Evolutionary conservation across 352 stramenopile genomes (phyloP).

Genomic region (Globisporangium paroecandrum): DNA sequence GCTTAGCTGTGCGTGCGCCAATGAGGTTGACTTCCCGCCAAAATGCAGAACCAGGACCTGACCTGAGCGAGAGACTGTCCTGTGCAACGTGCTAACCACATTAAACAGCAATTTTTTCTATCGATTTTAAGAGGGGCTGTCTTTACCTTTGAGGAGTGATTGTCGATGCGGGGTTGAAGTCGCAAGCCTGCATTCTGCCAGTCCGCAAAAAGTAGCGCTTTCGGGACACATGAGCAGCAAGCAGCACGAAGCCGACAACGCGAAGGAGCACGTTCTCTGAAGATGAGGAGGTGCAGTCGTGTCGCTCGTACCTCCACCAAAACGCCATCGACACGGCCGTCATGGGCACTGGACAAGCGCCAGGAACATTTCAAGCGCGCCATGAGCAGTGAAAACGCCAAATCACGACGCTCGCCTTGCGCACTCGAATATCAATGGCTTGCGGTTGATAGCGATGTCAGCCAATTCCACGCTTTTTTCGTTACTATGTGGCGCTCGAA

Average conservation of each 20-base stretch:
- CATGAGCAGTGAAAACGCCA: not conserved
- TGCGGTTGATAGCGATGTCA: not conserved
- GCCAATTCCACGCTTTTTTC: not conserved
- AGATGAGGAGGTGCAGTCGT: not conserved
- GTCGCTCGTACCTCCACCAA: not conserved
- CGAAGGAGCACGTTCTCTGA: not conserved
- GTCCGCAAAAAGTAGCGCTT: not conserved
- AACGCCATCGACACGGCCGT: not conserved
- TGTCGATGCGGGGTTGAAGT: not conserved
- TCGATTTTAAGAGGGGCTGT: not conserved
- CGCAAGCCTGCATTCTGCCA: not conserved
- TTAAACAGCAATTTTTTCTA: not conserved
- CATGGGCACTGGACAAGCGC: not conserved
- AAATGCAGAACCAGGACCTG: not conserved
- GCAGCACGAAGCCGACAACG: not conserved
- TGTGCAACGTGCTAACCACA: not conserved
- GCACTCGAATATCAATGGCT: not conserved
- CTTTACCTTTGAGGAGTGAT: not conserved
- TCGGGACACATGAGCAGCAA: not conserved
- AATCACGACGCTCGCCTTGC: not conserved
- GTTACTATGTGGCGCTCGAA: not conserved
- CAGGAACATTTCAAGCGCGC: not conserved
- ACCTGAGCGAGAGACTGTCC: not conserved
- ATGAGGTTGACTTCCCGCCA: not conserved
- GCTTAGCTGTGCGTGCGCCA: not conserved